Base-by-base conservation (phyloP, 768 basidiomycete genomes). In the Inosperma sp. region DNA sequence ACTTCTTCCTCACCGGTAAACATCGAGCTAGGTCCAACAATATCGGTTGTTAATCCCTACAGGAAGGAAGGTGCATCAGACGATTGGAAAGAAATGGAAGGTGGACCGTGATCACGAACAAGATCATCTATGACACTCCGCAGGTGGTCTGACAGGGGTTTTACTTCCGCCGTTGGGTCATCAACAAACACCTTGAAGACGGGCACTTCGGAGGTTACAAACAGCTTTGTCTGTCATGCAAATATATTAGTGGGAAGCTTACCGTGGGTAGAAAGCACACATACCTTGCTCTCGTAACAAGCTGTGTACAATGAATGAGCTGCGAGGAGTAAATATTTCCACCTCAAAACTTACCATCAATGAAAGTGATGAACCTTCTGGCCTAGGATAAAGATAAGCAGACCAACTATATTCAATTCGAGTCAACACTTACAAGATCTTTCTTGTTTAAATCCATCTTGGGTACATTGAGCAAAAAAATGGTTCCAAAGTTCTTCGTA, bases 1-100 rank as follows among this genome's bases (percentile, higher is more conserved):
- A 97, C 65, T 68, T 98, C 96, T 66, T 98, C 96, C 61, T 98
- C 94, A 3, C 95, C 94, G 0, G 86, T 86, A 64, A 98, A 98
- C 73, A 99, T 88, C 35, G 92, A 86, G 54, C 87, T 91, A 2
- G 76, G 73, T 27, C 92, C 89, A 14, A 95, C 86, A 16, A 79
- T 70, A 23, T 92, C 83, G 19, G 77, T 77, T 1, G 86, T 77
- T 1, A 97, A 73, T 16, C 93, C 93, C 91, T 94, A 56, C 26
- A 34, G 27, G 49, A 45, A 17, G 26, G 25, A 36, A 49, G 29
- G 27, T 49, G 35, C 53, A 50, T 47, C 61, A 14, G 47, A 31
- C 30, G n/a, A 31, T 31, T 31, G 8, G 8, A 31, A 8, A 8
- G n/a, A 8, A 21, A 41, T 14, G 33, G 5, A 17, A 55, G 31